Percentiles rank a stretch among this genome's conserved stretches.
Evolutionary conservation across 1,284 basidiomycete species (phyloP).

Genomic region (Leccinum idahoense): DNA sequence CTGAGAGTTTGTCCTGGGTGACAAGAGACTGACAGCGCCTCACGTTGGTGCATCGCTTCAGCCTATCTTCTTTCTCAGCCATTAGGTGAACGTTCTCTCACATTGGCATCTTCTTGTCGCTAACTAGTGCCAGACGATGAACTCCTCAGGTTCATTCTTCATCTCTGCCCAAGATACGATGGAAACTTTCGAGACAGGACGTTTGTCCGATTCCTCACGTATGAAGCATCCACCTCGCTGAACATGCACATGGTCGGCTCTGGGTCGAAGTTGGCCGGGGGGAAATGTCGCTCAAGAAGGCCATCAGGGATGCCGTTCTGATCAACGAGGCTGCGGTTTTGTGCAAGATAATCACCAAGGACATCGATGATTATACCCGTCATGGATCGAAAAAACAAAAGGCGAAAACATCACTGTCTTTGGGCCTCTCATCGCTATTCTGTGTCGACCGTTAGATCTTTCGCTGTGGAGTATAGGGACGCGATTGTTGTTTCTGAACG

Average conservation of each 20-base stretch:
- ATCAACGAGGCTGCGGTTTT: constrained; percentile 44
- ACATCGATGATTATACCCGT: constrained; percentile 9
- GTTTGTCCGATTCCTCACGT: constrained; percentile 69
- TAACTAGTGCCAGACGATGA: constrained; percentile 44
- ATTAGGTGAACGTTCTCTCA: constrained; percentile 39
- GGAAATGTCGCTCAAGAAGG: constrained; percentile 40
- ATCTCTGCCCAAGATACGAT: constrained; percentile 70
- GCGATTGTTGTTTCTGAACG: too few species aligned
- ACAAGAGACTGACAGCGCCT: constrained; percentile 35
- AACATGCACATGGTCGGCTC: constrained; percentile 54
- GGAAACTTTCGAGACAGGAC: constrained; percentile 64
- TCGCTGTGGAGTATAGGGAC: constrained; percentile 76
- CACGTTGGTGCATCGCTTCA: constrained; percentile 70
- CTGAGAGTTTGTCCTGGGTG: constrained; percentile 51
- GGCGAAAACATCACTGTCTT: not conserved
- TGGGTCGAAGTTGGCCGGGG: constrained; percentile 15
- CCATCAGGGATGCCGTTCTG: constrained; percentile 48
- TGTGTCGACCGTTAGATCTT: constrained; percentile 65
- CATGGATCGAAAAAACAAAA: not conserved
- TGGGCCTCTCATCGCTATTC: constrained; percentile 61
- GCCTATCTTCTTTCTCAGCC: constrained; percentile 57
- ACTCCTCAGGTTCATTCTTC: constrained; percentile 64
- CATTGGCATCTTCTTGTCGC: not conserved
- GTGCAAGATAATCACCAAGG: constrained; percentile 44
- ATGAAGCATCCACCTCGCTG: constrained; percentile 71